These are phyloP conservation scores for Salix exigua DNA, from an alignment of 345 rosid species.

Conservation along the genomic window DNA sequence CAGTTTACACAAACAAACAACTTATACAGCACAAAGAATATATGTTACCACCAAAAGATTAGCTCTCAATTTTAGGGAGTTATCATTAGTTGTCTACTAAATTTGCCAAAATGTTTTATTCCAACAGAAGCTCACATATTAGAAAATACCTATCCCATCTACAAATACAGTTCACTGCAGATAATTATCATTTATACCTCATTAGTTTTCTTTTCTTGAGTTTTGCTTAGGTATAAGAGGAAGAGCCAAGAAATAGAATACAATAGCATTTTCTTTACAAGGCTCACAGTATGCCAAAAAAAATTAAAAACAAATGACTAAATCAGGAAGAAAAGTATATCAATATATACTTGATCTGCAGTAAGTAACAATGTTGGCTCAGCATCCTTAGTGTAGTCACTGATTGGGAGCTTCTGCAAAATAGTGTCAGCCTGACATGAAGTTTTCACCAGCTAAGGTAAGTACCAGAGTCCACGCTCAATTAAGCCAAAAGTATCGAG, in stretches of 20 bases:
- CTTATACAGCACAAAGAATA: background rate
- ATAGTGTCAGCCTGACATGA: slow-evolving; percentile 83
- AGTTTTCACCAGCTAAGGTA: slow-evolving; percentile 25
- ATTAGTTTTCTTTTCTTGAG: background rate
- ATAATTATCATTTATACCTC: background rate
- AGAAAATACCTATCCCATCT: slow-evolving; percentile 1
- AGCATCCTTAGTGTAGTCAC: slow-evolving; percentile 46
- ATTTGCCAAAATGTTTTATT: background rate
- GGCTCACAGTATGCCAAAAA: slow-evolving; percentile 6
- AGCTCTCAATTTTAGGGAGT: background rate
- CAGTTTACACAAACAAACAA: background rate
- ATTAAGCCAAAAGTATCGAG: background rate
- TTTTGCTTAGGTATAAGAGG: no score
- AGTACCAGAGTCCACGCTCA: slow-evolving; percentile 18
- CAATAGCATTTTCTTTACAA: background rate
- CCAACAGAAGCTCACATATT: background rate
- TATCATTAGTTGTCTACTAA: background rate
- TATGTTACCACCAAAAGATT: background rate
- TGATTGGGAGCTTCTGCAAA: slow-evolving; percentile 45
- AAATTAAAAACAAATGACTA: background rate
- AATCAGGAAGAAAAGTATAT: slow-evolving; percentile 5
- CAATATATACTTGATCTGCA: slow-evolving; percentile 70
- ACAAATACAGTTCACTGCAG: background rate
- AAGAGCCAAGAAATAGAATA: background rate
- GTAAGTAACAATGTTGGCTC: slow-evolving; percentile 61